Conservation (phyloP, 2,329 filamentous ascomycete species). For the Bretziella fagacearum region DNA sequence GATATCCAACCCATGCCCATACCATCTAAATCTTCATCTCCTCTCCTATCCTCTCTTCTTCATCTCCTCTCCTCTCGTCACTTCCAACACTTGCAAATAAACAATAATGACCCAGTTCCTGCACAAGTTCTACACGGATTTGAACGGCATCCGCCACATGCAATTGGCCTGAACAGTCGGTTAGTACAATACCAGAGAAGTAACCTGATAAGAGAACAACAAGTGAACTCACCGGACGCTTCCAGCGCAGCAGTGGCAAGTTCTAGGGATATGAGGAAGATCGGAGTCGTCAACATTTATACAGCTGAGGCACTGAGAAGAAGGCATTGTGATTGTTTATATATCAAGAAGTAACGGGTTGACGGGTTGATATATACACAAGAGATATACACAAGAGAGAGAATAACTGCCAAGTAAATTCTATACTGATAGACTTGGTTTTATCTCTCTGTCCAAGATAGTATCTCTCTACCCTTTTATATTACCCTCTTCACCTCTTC, state of each 20-base stretch:
- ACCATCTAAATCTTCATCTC: background rate
- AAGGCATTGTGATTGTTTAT: background rate
- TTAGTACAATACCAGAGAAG: no score
- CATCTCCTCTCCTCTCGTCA: background rate
- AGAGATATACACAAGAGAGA: no score
- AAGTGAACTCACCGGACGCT: slow-evolving; percentile 1
- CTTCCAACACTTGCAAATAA: background rate
- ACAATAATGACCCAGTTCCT: slow-evolving; percentile 3
- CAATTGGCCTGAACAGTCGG: background rate
- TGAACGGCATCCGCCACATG: background rate
- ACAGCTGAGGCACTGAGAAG: slow-evolving; percentile 5
- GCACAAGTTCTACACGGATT: background rate
- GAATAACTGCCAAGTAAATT: no score
- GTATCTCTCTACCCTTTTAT: no score
- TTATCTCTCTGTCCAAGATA: no score
- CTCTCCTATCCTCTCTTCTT: no score
- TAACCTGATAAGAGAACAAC: background rate
- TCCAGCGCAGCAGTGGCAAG: slow-evolving; percentile 9
- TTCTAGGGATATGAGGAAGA: slow-evolving; percentile 4
- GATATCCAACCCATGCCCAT: no score
- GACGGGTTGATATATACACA: background rate
- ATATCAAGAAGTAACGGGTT: background rate
- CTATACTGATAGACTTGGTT: no score
- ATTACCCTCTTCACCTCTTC: no score
- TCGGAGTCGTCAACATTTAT: slow-evolving; percentile 1